A percentile compares a stretch with the other conserved stretches of the same genome.
Conservation (phyloP, 2,329 filamentous ascomycete species). For the Arthrobotrys iridis region DNA sequence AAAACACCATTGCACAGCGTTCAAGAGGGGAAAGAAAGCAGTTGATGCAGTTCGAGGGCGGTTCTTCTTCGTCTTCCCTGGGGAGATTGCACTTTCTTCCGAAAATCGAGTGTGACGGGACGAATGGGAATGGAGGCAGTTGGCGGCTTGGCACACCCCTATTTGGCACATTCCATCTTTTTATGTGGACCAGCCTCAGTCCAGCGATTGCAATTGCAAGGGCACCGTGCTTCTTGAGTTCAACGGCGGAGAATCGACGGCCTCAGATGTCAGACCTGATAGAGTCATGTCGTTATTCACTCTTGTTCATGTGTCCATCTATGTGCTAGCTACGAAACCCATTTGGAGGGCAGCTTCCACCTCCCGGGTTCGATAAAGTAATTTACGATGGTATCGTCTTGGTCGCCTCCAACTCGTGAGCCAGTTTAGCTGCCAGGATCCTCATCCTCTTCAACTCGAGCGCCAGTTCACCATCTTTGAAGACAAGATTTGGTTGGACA, state of each 20-base stretch:
- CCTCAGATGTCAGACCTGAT: too few relatives aligned
- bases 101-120: constrained; percentile 20
- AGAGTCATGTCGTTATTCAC: too few relatives aligned
- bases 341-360: too few relatives aligned
- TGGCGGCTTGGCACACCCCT: constrained; percentile 30
- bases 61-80: neutral
- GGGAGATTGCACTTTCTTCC: constrained; percentile 14
- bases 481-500: constrained; percentile 78
- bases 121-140: constrained; percentile 4
- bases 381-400: constrained; percentile 58
- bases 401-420: constrained; percentile 70
- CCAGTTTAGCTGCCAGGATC: constrained; percentile 71
- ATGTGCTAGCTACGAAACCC: too few relatives aligned
- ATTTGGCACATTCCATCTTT: constrained; percentile 7
- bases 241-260: neutral
- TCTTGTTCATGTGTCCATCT: too few relatives aligned
- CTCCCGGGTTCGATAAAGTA: too few relatives aligned
- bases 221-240: neutral
- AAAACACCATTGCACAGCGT: neutral
- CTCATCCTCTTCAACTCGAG: constrained; percentile 83
- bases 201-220: neutral
- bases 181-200: too few relatives aligned
- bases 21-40: neutral
- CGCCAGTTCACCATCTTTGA: constrained; percentile 86
- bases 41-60: neutral